Evolutionary conservation across 768 basidiomycete species (phyloP).

Genomic region (Leccinellum albellum): DNA sequence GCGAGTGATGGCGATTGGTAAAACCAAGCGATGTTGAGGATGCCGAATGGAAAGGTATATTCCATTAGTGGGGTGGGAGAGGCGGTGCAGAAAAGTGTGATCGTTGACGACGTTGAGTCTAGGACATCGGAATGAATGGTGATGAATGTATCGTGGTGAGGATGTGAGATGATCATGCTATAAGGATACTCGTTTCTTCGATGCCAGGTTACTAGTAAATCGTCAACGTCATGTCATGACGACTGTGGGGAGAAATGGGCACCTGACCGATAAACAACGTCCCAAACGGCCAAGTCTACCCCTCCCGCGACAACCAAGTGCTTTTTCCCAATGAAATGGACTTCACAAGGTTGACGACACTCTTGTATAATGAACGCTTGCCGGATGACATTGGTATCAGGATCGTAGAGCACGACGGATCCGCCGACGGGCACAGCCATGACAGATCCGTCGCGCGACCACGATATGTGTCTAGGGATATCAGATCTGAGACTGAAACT

Average conservation of each 20-base stretch:
- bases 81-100: conserved; percentile 46
- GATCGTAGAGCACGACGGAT: conserved; percentile 72
- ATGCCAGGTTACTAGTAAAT: conserved; percentile 56
- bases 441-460: conserved; percentile 86
- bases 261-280: conserved; percentile 63
- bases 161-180: conserved; percentile 51
- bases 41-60: conserved; percentile 55
- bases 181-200: conserved; percentile 37
- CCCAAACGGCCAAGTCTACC: conserved; percentile 63
- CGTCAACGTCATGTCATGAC: not conserved
- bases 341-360: conserved; percentile 40
- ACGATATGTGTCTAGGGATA: conserved; percentile 61
- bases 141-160: conserved; percentile 53
- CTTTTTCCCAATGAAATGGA: conserved; percentile 64
- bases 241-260: conserved; percentile 10
- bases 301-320: conserved; percentile 57
- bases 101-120: conserved; percentile 34
- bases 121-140: conserved; percentile 43
- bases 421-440: conserved; percentile 68
- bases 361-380: conserved; percentile 59
- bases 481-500: conserved; percentile 66
- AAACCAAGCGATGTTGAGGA: conserved; percentile 48
- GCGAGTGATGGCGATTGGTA: conserved; percentile 30
- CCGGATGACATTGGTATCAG: conserved; percentile 54
- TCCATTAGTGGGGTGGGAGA: conserved; percentile 45